phyloP scores from a whole-genome alignment of 805 yeast genomes.

The Brettanomyces nanus region DNA sequence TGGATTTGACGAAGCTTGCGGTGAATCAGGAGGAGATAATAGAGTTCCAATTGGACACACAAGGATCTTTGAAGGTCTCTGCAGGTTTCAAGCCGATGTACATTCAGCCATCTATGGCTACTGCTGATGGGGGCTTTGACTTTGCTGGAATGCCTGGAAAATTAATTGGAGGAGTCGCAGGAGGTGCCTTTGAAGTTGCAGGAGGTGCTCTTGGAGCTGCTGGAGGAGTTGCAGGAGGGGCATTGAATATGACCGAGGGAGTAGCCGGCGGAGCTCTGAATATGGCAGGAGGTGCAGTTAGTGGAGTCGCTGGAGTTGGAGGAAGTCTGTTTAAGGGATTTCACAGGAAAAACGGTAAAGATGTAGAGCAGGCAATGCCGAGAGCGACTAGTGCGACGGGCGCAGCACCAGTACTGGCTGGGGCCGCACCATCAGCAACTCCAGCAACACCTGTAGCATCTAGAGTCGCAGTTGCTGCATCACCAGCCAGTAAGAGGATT shows the following conservation, averaged over 20 bases:
- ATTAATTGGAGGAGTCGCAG: constrained; percentile 23
- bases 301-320: constrained; percentile 26
- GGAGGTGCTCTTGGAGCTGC: constrained; percentile 33
- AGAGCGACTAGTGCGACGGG: neutral
- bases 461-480: constrained; percentile 3
- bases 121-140: constrained; percentile 39
- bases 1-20: constrained; percentile 44
- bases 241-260: constrained; percentile 26
- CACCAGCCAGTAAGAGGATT: constrained; percentile 24
- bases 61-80: constrained; percentile 49
- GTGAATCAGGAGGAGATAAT: constrained; percentile 35
- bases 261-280: constrained; percentile 36
- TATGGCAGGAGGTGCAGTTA: constrained; percentile 20
- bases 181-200: constrained; percentile 32
- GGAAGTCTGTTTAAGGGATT: constrained; percentile 24
- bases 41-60: constrained; percentile 48
- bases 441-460: constrained; percentile 1
- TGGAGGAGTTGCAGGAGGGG: constrained; percentile 33
- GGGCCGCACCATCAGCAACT: constrained; percentile 8
- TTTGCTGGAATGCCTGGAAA: constrained; percentile 30
- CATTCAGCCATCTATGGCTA: constrained; percentile 50
- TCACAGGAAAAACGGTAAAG: constrained; percentile 4
- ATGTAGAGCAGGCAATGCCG: neutral
- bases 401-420: neutral
- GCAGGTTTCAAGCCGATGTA: constrained; percentile 59